Evolutionary conservation across 768 basidiomycete species (phyloP).

Genomic region (Tephrocybe sp.): DNA sequence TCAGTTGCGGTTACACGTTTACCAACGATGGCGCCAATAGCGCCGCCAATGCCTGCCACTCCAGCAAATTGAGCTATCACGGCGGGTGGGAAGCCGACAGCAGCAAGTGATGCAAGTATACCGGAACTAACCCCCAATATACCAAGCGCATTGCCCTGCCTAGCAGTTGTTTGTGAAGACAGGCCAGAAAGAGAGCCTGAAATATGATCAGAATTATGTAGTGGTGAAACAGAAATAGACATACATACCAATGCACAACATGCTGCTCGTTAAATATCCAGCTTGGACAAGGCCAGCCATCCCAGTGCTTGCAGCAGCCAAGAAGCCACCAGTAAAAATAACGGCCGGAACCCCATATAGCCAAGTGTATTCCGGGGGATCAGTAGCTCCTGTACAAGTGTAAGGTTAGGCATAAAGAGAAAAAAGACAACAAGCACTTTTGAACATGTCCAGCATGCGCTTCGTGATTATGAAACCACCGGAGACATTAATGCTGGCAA

Average conservation of each 20-base stretch:
- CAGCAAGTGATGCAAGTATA: slow-evolving; percentile 74
- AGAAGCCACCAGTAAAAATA: slow-evolving; percentile 80
- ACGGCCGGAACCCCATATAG: slow-evolving; percentile 77
- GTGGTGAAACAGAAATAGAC: not conserved
- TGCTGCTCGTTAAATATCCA: slow-evolving; percentile 79
- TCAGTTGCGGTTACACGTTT: slow-evolving; percentile 85
- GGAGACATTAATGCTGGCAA: slow-evolving; percentile 85
- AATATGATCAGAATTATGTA: slow-evolving; percentile 2
- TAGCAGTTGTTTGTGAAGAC: slow-evolving; percentile 75
- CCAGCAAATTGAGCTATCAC: slow-evolving; percentile 76
- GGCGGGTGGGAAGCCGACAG: slow-evolving; percentile 78
- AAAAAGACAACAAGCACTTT: slow-evolving; percentile 47
- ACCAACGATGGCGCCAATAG: slow-evolving; percentile 70
- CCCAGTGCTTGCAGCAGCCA: slow-evolving; percentile 79
- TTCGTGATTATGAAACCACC: slow-evolving; percentile 90
- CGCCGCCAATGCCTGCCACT: slow-evolving; percentile 71
- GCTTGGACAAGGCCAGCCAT: slow-evolving; percentile 86
- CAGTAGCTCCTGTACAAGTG: slow-evolving; percentile 57
- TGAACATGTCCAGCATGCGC: slow-evolving; percentile 93
- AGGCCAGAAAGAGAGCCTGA: slow-evolving; percentile 77
- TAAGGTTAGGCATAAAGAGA: slow-evolving; percentile 2
- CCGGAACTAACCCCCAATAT: slow-evolving; percentile 83
- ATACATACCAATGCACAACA: slow-evolving; percentile 75
- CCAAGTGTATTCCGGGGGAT: slow-evolving; percentile 88
- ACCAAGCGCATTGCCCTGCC: slow-evolving; percentile 87